A percentile compares a stretch with the other conserved stretches of the same genome.
phyloP scores from a whole-genome alignment of 768 basidiomycete species.

The Mycena amicta region DNA sequence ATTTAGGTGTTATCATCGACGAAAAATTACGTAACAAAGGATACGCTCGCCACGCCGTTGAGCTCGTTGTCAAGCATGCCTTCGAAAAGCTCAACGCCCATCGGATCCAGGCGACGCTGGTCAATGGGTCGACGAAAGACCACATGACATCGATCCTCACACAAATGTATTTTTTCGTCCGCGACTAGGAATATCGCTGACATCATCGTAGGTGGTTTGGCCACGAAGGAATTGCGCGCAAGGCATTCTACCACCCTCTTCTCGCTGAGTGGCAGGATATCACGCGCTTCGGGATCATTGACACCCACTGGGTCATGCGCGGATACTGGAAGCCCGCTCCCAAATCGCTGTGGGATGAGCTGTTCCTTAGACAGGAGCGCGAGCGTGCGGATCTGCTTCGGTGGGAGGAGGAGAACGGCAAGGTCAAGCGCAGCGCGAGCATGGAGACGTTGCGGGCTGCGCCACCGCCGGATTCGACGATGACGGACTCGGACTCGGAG shows the following conservation, averaged over 20 bases:
- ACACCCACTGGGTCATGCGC: conserved; percentile 58
- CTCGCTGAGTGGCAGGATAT: conserved; percentile 58
- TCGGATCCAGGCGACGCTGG: conserved; percentile 55
- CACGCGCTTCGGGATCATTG: conserved; percentile 61
- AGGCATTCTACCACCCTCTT: conserved; percentile 50
- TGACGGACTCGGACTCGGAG: no score
- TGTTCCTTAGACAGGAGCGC: conserved; percentile 57
- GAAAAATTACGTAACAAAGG: conserved; percentile 41
- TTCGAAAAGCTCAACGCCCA: conserved; percentile 50
- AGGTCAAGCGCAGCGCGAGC: conserved; percentile 34
- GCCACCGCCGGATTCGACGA: neutral
- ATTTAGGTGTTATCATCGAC: conserved; percentile 56
- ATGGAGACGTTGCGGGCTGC: conserved; percentile 43
- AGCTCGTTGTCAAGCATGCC: conserved; percentile 46
- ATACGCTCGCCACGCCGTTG: conserved; percentile 49
- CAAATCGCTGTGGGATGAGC: conserved; percentile 60
- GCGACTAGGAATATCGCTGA: conserved; percentile 2
- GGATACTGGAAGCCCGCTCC: conserved; percentile 34
- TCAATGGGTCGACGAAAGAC: conserved; percentile 42
- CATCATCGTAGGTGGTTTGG: conserved; percentile 49
- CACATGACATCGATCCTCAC: conserved; percentile 52
- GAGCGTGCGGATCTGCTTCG: conserved; percentile 58
- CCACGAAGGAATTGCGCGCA: conserved; percentile 65
- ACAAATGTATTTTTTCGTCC: conserved; percentile 32
- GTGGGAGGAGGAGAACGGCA: conserved; percentile 43